Base-by-base conservation (phyloP, 1,139 yeast genomes). In the Kodamaea ohmeri region DNA sequence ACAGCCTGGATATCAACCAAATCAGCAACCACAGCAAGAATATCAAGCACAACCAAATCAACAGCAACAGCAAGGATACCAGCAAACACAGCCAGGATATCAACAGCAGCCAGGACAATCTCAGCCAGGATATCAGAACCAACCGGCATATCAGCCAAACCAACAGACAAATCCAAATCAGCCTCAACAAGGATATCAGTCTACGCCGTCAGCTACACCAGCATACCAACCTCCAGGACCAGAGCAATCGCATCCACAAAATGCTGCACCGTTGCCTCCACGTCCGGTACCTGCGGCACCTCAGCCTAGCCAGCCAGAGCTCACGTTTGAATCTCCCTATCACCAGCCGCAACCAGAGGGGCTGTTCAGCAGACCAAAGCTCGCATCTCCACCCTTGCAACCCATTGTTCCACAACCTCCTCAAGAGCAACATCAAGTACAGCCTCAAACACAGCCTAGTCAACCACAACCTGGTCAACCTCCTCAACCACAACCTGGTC, bases 31-130 rank as follows among this genome's bases (percentile, higher is more conserved):
- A 8, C 33, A 35, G 24, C 21, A 2, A 7, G 13, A 4, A 7
- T 29, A 28, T 3, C 33, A 11, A 22, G 24, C 16, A 17, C 36
- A 34, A 14, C 36, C 36, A 36, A 12, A 18, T 19, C 36, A 34
- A 14, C 37, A 32, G 21, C 21, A 18, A 9, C 9, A 20, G 6
- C 22, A 20, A 9, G n/a, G n/a, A n/a, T n/a, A 4, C 11, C 32
- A 29, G 13, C 20, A n/a, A 25, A 17, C 5, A 13, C 37, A 35
- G 24, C 33, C 27, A 12, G 32, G 12, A 27, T 32, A 40, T 2
- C 25, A 18, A 1, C 19, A 17, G 1, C 37, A 21, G 15, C 32
- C 32, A 12, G 20, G n/a, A 12, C n/a, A n/a, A n/a, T 28, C 16
- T n/a, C 29, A 24, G 22, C 29, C 29, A 16, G 22, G 22, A 20